These are phyloP conservation scores for Candida taoyuanica DNA, from an alignment of 805 yeast genomes.

Conservation along the genomic window DNA sequence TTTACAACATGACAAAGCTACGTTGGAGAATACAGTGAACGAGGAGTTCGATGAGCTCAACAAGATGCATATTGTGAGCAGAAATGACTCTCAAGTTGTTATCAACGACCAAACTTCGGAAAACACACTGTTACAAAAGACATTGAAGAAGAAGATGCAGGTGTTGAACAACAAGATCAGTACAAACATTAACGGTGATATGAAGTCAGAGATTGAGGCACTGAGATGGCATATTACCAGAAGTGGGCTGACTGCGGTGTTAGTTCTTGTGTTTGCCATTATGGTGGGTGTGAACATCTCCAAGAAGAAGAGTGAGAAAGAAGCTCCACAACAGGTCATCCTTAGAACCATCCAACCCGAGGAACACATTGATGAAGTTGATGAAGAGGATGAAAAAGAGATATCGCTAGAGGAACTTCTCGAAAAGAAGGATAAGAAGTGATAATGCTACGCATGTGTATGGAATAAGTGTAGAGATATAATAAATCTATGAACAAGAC, in stretches of 20 bases:
- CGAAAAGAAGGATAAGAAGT: constrained; percentile 4
- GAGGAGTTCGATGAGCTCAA: constrained; percentile 73
- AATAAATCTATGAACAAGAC: too few species aligned
- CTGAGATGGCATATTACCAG: constrained; percentile 92
- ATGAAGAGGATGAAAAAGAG: constrained; percentile 24
- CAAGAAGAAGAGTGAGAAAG: constrained; percentile 32
- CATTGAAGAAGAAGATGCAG: constrained; percentile 64
- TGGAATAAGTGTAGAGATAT: too few species aligned
- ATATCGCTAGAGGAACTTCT: constrained; percentile 3
- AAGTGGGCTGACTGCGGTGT: constrained; percentile 75
- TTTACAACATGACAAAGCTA: constrained; percentile 59
- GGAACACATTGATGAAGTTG: constrained; percentile 24
- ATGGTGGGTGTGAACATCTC: constrained; percentile 47
- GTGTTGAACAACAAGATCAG: constrained; percentile 82
- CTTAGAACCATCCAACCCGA: constrained; percentile 31
- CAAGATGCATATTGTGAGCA: constrained; percentile 51
- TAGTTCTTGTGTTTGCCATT: constrained; percentile 57
- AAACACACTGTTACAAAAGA: constrained; percentile 69
- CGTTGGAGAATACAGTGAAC: constrained; percentile 67
- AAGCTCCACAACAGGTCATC: constrained; percentile 31
- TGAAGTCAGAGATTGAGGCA: constrained; percentile 82
- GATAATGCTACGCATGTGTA: too few species aligned
- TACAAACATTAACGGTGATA: constrained; percentile 73
- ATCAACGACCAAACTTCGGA: constrained; percentile 83
- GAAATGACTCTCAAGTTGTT: constrained; percentile 77